Evolutionary conservation across 169 alveolate species (phyloP).

Genomic region (Eimeria sp.): DNA sequence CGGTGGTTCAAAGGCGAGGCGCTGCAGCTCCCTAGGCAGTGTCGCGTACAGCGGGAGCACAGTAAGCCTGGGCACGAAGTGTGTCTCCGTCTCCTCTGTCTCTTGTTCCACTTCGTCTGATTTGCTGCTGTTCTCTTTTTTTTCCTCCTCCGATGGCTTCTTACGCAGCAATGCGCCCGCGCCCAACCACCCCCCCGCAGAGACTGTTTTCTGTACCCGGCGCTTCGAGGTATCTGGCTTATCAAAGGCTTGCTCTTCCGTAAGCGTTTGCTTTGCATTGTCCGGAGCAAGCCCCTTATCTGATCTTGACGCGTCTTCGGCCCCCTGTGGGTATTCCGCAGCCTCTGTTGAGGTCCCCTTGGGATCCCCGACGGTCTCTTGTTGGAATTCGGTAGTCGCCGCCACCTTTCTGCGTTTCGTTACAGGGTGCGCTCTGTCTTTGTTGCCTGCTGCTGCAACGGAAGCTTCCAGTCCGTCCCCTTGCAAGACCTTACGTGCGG

Average conservation of each 20-base stretch:
- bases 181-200: constrained; percentile 71
- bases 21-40: constrained; percentile 81
- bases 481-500: not conserved
- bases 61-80: constrained; percentile 30
- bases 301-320: not conserved
- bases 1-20: constrained; percentile 90
- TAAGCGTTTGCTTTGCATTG: not conserved
- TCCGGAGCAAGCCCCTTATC: not conserved
- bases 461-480: not conserved
- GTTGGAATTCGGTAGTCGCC: not conserved
- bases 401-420: not conserved
- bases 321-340: not conserved
- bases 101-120: not conserved
- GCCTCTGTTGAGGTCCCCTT: not conserved
- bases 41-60: constrained; percentile 85
- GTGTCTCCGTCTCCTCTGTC: constrained; percentile 10
- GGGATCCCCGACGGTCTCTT: not conserved
- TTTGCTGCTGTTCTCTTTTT: not conserved
- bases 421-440: not conserved
- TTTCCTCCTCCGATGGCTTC: not conserved
- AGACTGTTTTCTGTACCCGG: not conserved
- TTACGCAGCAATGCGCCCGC: constrained; percentile 37
- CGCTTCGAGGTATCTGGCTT: constrained; percentile 43
- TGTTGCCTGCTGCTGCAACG: not conserved
- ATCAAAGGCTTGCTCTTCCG: not conserved